These are phyloP conservation scores for Ricinus communis DNA, from an alignment of 345 rosid species.

Conservation along the genomic window DNA sequence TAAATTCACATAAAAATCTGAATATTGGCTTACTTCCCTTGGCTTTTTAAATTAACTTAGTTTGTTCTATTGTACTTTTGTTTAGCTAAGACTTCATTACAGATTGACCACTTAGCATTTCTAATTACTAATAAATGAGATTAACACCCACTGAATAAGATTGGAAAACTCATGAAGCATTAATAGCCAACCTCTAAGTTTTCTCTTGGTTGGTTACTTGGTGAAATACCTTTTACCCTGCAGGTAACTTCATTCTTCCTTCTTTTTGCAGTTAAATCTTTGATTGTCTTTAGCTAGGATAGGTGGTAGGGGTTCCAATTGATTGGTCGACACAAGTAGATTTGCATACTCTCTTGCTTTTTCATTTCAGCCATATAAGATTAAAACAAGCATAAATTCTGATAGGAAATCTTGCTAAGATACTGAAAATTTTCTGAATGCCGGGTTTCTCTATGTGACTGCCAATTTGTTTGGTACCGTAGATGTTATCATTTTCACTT, in stretches of 20 bases:
- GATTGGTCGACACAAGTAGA: too few species aligned
- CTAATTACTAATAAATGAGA: not conserved
- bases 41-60: not conserved
- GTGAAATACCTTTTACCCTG: too few species aligned
- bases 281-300: too few species aligned
- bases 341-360: too few species aligned
- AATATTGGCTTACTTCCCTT: not conserved
- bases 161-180: not conserved
- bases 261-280: too few species aligned
- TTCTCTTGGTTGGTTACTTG: too few species aligned
- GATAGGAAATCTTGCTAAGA: too few species aligned
- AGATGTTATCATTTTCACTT: not conserved
- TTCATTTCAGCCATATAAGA: too few species aligned
- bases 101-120: not conserved
- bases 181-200: not conserved
- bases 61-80: not conserved
- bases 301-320: too few species aligned
- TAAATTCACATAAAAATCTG: not conserved
- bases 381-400: too few species aligned
- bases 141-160: not conserved
- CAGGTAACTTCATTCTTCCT: too few species aligned
- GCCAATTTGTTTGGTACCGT: not conserved
- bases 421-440: not conserved
- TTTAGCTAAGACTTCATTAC: not conserved
- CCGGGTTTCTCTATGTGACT: not conserved